Evolutionary conservation across 257 asterid species (phyloP).

Genomic region (Nicotiana benthamiana): DNA sequence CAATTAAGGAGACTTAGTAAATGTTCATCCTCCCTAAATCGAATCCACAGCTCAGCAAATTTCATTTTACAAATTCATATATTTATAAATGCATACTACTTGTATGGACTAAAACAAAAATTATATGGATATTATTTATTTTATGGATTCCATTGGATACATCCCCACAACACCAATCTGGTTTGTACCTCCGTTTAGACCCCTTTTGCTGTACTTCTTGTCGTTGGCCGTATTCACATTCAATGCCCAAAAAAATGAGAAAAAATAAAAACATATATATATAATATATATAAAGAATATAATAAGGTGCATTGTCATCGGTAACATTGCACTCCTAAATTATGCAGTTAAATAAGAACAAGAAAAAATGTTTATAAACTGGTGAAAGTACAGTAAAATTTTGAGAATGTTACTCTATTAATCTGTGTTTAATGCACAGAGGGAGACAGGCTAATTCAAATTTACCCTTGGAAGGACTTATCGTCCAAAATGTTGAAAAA

Average conservation of each 20-base stretch:
- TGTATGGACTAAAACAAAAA: background rate
- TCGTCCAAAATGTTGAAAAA: too few relatives aligned
- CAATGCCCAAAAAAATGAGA: background rate
- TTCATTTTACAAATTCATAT: background rate
- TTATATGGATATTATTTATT: conserved; percentile 1
- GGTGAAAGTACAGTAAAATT: background rate
- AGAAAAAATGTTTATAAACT: background rate
- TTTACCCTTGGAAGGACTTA: too few relatives aligned
- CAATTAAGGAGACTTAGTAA: conserved; percentile 12
- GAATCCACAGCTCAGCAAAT: conserved; percentile 25
- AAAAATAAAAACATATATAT: background rate
- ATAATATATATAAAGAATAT: too few relatives aligned
- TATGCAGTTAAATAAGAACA: background rate
- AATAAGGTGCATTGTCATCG: background rate
- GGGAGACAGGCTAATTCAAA: too few relatives aligned
- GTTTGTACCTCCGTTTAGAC: conserved; percentile 3
- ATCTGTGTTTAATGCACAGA: background rate
- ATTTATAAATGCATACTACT: background rate
- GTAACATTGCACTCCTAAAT: background rate
- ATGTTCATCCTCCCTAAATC: conserved; percentile 15
- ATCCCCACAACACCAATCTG: conserved; percentile 10
- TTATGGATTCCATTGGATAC: background rate
- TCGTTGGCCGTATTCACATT: conserved; percentile 1
- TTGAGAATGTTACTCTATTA: background rate
- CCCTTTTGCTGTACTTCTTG: conserved; percentile 1